These are phyloP conservation scores for Prunus campanulata DNA, from an alignment of 306 rosid species.

Conservation along the genomic window DNA sequence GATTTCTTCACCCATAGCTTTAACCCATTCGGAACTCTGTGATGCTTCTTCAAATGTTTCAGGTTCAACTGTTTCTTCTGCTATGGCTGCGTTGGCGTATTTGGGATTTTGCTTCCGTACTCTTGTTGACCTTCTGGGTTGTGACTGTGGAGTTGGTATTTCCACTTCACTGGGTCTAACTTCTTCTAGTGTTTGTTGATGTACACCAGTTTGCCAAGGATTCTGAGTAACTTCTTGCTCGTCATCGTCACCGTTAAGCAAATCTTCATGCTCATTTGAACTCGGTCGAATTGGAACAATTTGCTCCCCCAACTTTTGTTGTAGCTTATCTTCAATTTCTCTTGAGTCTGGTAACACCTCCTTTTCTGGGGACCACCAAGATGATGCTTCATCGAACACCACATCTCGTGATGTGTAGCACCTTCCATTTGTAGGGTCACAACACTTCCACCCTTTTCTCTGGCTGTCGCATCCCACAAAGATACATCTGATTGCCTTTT, in stretches of 20 bases:
- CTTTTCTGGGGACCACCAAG: slow-evolving; percentile 8
- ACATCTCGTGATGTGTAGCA: neutral
- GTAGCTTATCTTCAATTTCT: neutral
- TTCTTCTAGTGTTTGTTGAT: neutral
- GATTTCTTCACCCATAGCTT: too few species aligned
- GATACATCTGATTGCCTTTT: too few species aligned
- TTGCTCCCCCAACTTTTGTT: too few species aligned
- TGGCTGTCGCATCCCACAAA: too few species aligned
- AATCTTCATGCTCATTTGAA: too few species aligned
- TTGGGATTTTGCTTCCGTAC: neutral
- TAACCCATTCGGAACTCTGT: neutral
- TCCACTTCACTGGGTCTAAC: neutral
- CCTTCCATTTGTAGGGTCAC: neutral
- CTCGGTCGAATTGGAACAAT: too few species aligned
- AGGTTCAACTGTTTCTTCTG: neutral
- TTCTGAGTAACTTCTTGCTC: neutral
- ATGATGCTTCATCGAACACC: slow-evolving; percentile 8
- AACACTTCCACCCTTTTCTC: too few species aligned
- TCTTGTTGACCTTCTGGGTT: slow-evolving; percentile 5
- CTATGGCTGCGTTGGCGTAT: neutral
- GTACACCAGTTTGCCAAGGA: neutral
- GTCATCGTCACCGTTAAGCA: too few species aligned
- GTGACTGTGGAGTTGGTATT: too few species aligned
- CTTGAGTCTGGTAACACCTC: neutral
- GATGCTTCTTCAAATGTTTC: neutral